A percentile compares a stretch with the other conserved stretches of the same genome.
Conservation (phyloP, 805 yeast genomes). For the Helenozyma rhizophorensis region DNA sequence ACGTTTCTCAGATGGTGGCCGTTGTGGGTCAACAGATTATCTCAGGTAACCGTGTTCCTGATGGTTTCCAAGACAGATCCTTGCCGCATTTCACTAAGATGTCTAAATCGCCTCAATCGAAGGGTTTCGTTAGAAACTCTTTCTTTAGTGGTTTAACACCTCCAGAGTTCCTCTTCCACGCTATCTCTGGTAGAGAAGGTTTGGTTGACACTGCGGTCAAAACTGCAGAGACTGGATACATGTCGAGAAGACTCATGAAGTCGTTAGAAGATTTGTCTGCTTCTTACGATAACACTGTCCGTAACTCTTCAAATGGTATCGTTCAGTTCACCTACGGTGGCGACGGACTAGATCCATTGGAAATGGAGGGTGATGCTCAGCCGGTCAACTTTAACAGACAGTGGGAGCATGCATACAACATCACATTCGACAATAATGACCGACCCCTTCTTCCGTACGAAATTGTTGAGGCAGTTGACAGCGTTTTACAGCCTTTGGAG, state of each 20-base stretch:
- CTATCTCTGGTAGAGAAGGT: constrained; percentile 99
- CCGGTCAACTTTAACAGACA: constrained; percentile 93
- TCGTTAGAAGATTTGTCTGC: constrained; percentile 94
- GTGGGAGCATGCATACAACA: constrained; percentile 86
- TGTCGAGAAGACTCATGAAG: constrained; percentile 97
- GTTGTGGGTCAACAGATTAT: constrained; percentile 99
- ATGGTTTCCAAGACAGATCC: constrained; percentile 99
- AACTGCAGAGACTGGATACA: constrained; percentile 98
- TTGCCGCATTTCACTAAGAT: constrained; percentile 94
- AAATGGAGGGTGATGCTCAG: constrained; percentile 98
- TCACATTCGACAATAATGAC: constrained; percentile 58
- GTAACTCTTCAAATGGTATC: constrained; percentile 93
- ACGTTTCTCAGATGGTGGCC: constrained; percentile 99
- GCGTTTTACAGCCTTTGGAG: constrained; percentile 59
- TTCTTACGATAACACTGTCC: constrained; percentile 88
- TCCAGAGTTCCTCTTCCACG: constrained; percentile 98
- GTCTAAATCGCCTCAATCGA: constrained; percentile 95
- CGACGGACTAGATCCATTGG: constrained; percentile 95
- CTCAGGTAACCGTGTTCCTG: constrained; percentile 98
- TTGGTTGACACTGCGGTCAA: constrained; percentile 98
- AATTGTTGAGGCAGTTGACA: constrained; percentile 51
- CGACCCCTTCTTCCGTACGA: constrained; percentile 66
- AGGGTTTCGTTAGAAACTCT: constrained; percentile 97
- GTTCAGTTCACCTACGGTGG: constrained; percentile 99
- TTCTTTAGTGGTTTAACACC: constrained; percentile 97